These are phyloP conservation scores for Plantago ovata DNA, from an alignment of 257 asterid genomes.

Conservation along the genomic window DNA sequence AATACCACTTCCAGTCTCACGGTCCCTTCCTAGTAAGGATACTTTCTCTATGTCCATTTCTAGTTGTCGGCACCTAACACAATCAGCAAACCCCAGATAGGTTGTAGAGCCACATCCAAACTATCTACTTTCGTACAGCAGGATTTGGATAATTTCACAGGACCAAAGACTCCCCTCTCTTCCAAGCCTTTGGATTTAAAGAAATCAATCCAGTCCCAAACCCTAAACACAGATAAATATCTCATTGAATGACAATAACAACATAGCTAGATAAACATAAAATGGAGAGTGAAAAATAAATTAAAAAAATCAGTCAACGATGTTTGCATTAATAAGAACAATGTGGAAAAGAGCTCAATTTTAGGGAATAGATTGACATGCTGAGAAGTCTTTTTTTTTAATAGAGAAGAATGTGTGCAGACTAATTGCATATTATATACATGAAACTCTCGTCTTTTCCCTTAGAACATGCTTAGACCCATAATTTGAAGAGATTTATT, in stretches of 20 bases:
- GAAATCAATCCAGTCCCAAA: slow-evolving; percentile 32
- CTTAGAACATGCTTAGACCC: no score
- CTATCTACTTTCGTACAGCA: slow-evolving; percentile 27
- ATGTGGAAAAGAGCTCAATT: no score
- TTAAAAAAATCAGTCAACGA: neutral
- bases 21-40: slow-evolving; percentile 24
- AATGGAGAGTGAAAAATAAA: neutral
- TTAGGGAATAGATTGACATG: no score
- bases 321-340: no score
- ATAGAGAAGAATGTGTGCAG: no score
- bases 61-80: slow-evolving; percentile 12
- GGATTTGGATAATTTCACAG: slow-evolving; percentile 5
- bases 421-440: no score
- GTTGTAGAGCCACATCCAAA: slow-evolving; percentile 13
- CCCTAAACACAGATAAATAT: slow-evolving; percentile 28
- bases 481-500: no score
- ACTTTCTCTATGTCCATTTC: slow-evolving; percentile 34
- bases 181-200: slow-evolving; percentile 25
- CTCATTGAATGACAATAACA: slow-evolving; percentile 18
- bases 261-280: neutral
- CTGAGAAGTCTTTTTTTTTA: no score
- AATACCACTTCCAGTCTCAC: slow-evolving; percentile 19
- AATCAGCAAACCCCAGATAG: slow-evolving; percentile 9
- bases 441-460: no score
- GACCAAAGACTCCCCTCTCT: slow-evolving; percentile 29